Base-by-base conservation (phyloP, 257 asterid species). In the Nicotiana tomentosiformis region DNA sequence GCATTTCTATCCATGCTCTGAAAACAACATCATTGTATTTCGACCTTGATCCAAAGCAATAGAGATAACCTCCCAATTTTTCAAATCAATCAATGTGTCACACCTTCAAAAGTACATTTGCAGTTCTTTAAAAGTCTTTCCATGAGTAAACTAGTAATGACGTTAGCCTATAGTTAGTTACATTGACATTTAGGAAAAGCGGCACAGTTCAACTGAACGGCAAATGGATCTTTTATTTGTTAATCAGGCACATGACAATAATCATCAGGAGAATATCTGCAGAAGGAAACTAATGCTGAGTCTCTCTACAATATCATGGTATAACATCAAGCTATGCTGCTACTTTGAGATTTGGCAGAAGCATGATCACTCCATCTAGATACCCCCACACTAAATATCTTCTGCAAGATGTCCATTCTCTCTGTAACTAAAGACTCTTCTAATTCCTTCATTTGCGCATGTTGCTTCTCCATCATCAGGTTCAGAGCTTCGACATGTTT, bases 391-490 rank as follows among this genome's bases (percentile, higher is more conserved):
- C 72, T 82, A 83, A 87, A 85, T 77, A 92, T 84, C 85, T 83
- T 88, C 86, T 89, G 94, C 85, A 94, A 78, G 32, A 87, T 82
- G 16, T 86, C 56, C 67, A 93, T 78, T 78, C 97, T 85, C 83
- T 95, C 97, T 4, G 77, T 76, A 5, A 91, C 43, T 53, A 93
- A 85, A 66, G 85, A 82, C 83, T 89, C 96, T 85, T 94, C 97
- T 18, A 89, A 83, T 79, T 87, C 90, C 87, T 90, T 90, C 7
- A 95, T 83, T 51, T 84, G 92, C 32, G 78, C 70, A 18, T 84
- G 83, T 82, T 95, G 95, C 18, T 89, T 86, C 87, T 88, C 92
- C 97, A 94, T 93, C 11, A 90, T 89, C 78, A 10, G 64, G 90
- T 89, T 91, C 83, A 94, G 87, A 29, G 90, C 95, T 62, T 92